Evolutionary conservation across 1,284 basidiomycete genomes (phyloP).

Genomic region (Meira nashicola): DNA sequence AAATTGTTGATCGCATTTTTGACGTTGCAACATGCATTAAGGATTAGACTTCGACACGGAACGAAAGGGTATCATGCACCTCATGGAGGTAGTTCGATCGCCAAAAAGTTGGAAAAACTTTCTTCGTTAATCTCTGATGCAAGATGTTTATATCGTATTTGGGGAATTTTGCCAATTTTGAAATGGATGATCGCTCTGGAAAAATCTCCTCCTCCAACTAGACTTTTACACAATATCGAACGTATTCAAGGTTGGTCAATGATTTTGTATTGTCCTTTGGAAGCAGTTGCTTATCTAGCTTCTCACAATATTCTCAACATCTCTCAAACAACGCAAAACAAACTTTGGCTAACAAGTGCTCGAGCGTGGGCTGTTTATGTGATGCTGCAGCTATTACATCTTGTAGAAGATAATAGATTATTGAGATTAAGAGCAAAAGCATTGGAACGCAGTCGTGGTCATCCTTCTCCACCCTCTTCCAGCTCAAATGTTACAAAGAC

Average conservation of each 20-base stretch:
- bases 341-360: constrained; percentile 39
- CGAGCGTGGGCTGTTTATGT: constrained; percentile 51
- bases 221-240: constrained; percentile 47
- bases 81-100: constrained; percentile 25
- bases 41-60: constrained; percentile 28
- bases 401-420: constrained; percentile 50
- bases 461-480: constrained; percentile 34
- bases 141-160: constrained; percentile 45
- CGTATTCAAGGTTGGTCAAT: constrained; percentile 51
- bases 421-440: constrained; percentile 46
- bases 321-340: constrained; percentile 30
- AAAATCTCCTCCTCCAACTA: constrained; percentile 39
- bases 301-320: constrained; percentile 43
- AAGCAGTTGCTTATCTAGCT: constrained; percentile 49
- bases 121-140: constrained; percentile 41
- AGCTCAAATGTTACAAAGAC: constrained; percentile 21
- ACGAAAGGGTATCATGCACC: constrained; percentile 22
- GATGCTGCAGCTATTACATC: constrained; percentile 45
- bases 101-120: constrained; percentile 30
- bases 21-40: constrained; percentile 37
- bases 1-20: constrained; percentile 46
- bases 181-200: constrained; percentile 51
- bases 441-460: constrained; percentile 44
- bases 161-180: constrained; percentile 51
- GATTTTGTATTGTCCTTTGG: constrained; percentile 50